A percentile compares a stretch with the other conserved stretches of the same genome.
Conservation (phyloP, 2,329 filamentous ascomycete genomes). For the Samsoniella hepiali region DNA sequence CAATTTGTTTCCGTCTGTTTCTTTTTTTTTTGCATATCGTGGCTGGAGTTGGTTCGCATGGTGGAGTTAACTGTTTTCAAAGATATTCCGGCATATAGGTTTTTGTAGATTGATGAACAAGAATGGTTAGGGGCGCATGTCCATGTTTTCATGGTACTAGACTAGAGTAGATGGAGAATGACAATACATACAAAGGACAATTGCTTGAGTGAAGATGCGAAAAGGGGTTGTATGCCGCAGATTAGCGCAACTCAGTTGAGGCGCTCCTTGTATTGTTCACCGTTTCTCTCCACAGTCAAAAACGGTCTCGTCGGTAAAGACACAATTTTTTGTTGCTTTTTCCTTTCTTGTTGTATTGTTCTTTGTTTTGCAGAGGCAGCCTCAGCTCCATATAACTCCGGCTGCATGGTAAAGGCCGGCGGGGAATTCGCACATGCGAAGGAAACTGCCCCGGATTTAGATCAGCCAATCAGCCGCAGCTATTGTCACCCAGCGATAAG, state of each 20-base stretch:
- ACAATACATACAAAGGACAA: background rate
- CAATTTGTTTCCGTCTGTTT: background rate
- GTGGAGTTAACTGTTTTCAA: background rate
- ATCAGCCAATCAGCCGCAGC: conserved; percentile 7
- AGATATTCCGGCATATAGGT: background rate
- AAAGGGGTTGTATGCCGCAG: background rate
- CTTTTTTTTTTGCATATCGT: background rate
- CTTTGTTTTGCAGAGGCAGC: too few species aligned
- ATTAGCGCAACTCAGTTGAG: too few species aligned
- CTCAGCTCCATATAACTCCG: too few species aligned
- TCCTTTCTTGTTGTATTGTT: too few species aligned
- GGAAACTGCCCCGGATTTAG: conserved; percentile 1
- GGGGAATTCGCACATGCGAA: background rate
- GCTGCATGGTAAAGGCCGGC: background rate
- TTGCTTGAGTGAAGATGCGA: background rate
- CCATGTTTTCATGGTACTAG: background rate
- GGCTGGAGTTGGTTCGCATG: background rate
- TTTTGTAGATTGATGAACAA: background rate
- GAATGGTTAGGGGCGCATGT: background rate
- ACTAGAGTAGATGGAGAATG: conserved; percentile 11
- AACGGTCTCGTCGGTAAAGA: too few species aligned
- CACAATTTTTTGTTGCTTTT: too few species aligned
- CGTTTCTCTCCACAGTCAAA: too few species aligned
- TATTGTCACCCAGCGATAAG: conserved; percentile 2
- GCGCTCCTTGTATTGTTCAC: too few species aligned